Percentiles rank a stretch among this genome's conserved stretches.
Conservation (phyloP, 805 yeast species). For the Priceomyces castillae region DNA sequence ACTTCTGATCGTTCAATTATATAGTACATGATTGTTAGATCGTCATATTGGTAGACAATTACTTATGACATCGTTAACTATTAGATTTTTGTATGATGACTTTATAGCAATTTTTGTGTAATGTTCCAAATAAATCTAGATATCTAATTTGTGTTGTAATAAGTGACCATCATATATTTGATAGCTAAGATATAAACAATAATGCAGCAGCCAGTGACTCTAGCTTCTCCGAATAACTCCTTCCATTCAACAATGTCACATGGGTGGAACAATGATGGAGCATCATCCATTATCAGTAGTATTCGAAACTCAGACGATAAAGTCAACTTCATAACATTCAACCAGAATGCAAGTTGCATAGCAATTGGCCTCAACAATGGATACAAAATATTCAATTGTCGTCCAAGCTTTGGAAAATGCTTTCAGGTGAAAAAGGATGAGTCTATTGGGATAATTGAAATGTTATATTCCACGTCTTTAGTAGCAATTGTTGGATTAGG, state of each 20-base stretch:
- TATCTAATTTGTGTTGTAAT: not conserved
- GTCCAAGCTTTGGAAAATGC: slow-evolving; percentile 35
- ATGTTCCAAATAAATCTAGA: not conserved
- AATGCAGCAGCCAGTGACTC: not conserved
- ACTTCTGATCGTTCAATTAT: not conserved
- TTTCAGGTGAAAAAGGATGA: slow-evolving; percentile 39
- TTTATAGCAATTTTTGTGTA: no score
- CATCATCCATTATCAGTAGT: slow-evolving; percentile 10
- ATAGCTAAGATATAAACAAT: not conserved
- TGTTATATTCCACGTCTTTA: slow-evolving; percentile 86
- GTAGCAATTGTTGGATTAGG: slow-evolving; percentile 82
- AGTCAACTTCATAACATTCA: slow-evolving; percentile 55
- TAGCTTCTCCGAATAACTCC: not conserved
- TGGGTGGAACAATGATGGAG: slow-evolving; percentile 8
- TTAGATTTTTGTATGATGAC: no score
- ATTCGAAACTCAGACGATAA: slow-evolving; percentile 16
- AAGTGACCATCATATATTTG: not conserved
- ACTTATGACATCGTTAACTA: no score
- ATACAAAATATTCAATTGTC: slow-evolving; percentile 79
- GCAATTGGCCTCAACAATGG: slow-evolving; percentile 67
- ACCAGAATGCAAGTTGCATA: slow-evolving; percentile 84
- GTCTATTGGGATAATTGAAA: slow-evolving; percentile 72
- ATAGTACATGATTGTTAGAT: no score
- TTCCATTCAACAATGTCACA: not conserved
- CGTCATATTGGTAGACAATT: no score